Base-by-base conservation (phyloP, 805 yeast species). In the Starmerella geochares region DNA sequence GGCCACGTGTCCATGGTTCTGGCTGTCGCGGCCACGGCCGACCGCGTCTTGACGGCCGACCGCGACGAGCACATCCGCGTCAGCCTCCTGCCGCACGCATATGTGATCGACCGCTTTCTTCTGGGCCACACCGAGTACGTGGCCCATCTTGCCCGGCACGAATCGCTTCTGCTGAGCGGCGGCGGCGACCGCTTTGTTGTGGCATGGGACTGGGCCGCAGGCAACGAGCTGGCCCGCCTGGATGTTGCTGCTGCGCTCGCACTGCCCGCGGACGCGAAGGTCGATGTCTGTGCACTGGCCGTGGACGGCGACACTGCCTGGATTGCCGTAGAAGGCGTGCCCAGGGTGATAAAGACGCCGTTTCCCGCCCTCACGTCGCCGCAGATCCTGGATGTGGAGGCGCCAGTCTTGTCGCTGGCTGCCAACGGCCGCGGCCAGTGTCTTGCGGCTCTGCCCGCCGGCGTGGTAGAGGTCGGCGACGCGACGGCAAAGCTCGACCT, bases 1-100 rank as follows among this genome's bases (percentile, higher is more conserved):
- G 99, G 99, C 7, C 99, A 92, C 66, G 97, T 92, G 4, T 88
- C 96, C 2, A 86, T 92, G 96, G 74, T 92, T 53, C 83, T 94
- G n/a, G 86, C 80, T 54, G 68, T 79, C 24, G 70, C 73, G 11
- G 58, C 60, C 2, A 63, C 66, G 39, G 33, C 47, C 6, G 75
- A 72, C 8, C 74, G 75, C 52, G 64, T 88, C 14, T 72, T 90
- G 49, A 80, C 94, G 1, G 79, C 88, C 33, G 99, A 92, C 68
- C 76, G 98, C 67, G 99, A 92, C 66, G 99, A 92, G 66, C 99
- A 94, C 65, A 83, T 92, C 54, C 76, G 94, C 63, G 73, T 92
- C 16, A 77, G 95, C 2, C 75, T 78, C 56, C 86, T 75, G 60
- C 97, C 96, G 1, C 74, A 80, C 54, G 71, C 88, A 3, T 86